Percentiles rank a stretch among this genome's conserved stretches.
These are phyloP conservation scores for Cladosporium sphaerospermum DNA, from an alignment of 2,329 filamentous ascomycete species.

Conservation along the genomic window DNA sequence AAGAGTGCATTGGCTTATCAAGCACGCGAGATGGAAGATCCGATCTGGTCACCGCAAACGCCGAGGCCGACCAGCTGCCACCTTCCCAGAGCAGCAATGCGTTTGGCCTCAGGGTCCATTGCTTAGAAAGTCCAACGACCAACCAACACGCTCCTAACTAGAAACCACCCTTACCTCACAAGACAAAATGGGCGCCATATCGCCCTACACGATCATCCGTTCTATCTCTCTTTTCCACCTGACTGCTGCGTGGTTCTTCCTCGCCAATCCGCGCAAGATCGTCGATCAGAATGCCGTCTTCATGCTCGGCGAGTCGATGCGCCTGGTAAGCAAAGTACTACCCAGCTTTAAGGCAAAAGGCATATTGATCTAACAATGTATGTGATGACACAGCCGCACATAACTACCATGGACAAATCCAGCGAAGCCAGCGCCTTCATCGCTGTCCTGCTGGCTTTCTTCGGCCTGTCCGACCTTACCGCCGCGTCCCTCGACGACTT, in stretches of 20 bases:
- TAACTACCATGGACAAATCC: slow-evolving; percentile 60
- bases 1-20: too few relatives aligned
- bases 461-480: slow-evolving; percentile 42
- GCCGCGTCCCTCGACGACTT: slow-evolving; percentile 41
- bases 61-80: background rate
- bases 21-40: too few relatives aligned
- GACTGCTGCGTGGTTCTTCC: slow-evolving; percentile 75
- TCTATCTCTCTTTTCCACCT: slow-evolving; percentile 78
- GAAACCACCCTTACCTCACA: background rate
- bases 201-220: slow-evolving; percentile 72
- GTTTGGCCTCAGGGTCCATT: background rate
- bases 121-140: background rate
- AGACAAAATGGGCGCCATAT: slow-evolving; percentile 67
- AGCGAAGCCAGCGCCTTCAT: slow-evolving; percentile 61
- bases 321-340: slow-evolving; percentile 54
- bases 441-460: slow-evolving; percentile 64
- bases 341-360: background rate
- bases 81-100: background rate
- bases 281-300: slow-evolving; percentile 75
- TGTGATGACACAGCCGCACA: slow-evolving; percentile 50
- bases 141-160: background rate
- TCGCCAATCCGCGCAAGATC: slow-evolving; percentile 64
- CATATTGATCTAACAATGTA: background rate
- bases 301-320: slow-evolving; percentile 76
- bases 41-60: background rate